These are phyloP conservation scores for Filobasidium floriforme DNA, from an alignment of 768 basidiomycete species.

Conservation along the genomic window DNA sequence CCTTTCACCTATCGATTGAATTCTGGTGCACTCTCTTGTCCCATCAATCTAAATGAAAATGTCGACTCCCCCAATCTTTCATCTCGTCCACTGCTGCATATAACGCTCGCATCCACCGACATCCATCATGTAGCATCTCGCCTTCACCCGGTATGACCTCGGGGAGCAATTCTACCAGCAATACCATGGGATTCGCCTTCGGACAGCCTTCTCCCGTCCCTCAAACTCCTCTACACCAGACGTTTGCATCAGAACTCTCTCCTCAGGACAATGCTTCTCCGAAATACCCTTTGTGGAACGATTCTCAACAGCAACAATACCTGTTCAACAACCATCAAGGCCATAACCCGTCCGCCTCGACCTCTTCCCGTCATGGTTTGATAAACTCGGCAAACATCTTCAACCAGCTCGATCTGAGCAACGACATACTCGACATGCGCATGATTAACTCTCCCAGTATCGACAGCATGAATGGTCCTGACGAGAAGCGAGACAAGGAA, in stretches of 20 bases:
- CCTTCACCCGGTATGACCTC: slow-evolving; percentile 4
- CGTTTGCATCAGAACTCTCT: background rate
- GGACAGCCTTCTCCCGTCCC: background rate
- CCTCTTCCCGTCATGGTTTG: background rate
- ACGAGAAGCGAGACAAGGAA: background rate
- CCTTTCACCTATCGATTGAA: background rate
- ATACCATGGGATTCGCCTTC: background rate
- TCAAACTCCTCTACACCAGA: slow-evolving; percentile 1
- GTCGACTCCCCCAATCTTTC: background rate
- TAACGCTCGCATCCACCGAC: background rate
- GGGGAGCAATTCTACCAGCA: background rate
- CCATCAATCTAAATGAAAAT: background rate
- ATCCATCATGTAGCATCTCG: slow-evolving; percentile 3
- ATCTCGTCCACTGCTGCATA: background rate
- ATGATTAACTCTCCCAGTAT: background rate
- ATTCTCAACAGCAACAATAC: background rate
- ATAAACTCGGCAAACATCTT: background rate
- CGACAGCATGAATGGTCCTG: background rate
- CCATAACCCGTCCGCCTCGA: background rate
- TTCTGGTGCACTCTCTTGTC: background rate
- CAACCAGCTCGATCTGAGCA: background rate
- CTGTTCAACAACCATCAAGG: background rate
- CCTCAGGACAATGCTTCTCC: background rate
- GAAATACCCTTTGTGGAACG: background rate
- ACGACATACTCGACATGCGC: background rate